These are phyloP conservation scores for Carex pumila DNA, from an alignment of 176 grass and related monocot genomes.

Conservation along the genomic window DNA sequence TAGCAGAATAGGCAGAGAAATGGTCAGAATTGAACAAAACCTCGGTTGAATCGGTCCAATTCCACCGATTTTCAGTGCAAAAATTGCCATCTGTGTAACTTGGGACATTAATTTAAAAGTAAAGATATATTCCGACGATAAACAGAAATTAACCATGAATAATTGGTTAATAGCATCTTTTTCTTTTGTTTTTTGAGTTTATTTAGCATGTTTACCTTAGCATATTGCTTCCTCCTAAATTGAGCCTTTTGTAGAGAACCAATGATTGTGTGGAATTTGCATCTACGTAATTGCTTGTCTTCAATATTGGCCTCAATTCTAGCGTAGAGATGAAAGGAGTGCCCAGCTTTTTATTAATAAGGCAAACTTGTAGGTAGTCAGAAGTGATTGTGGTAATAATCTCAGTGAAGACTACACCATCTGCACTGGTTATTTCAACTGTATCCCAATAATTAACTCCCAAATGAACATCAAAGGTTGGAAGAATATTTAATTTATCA, in stretches of 20 bases:
- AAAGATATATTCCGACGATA: not conserved
- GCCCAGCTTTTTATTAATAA: constrained; percentile 27
- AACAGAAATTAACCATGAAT: not conserved
- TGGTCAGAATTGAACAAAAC: too few relatives aligned
- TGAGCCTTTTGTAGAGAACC: not conserved
- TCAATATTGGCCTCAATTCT: constrained; percentile 36
- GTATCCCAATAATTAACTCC: constrained; percentile 35
- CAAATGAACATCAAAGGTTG: constrained; percentile 46
- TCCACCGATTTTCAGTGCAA: too few relatives aligned
- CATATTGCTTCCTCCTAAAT: constrained; percentile 6
- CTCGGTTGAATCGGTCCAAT: too few relatives aligned
- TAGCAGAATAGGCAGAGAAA: too few relatives aligned
- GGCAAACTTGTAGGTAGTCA: constrained; percentile 44
- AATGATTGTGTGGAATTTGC: constrained; percentile 30
- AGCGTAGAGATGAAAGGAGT: constrained; percentile 48
- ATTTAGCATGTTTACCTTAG: constrained; percentile 14
- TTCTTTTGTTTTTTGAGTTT: constrained; percentile 17
- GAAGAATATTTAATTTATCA: constrained; percentile 26
- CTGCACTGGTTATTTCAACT: not conserved
- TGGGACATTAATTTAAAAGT: not conserved
- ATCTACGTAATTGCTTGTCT: constrained; percentile 16
- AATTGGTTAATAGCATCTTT: constrained; percentile 23
- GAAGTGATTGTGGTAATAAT: constrained; percentile 32
- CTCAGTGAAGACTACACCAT: not conserved
- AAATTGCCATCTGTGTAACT: too few relatives aligned